phyloP scores from a whole-genome alignment of 768 basidiomycete species.

The Suillus ampliporus region DNA sequence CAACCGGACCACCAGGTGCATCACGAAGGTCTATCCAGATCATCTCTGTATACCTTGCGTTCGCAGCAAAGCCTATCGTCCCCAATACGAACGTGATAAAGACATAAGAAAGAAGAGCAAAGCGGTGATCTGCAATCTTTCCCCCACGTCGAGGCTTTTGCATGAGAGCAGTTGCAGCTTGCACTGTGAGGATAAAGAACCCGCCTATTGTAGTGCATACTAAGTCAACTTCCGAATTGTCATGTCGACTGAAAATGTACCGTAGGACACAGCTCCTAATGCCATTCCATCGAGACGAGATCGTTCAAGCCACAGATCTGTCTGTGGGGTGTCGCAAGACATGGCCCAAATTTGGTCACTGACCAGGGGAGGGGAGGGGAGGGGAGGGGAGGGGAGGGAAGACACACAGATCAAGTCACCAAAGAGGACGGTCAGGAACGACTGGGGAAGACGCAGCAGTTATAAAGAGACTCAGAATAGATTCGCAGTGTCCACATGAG shows the following conservation, averaged over 20 bases:
- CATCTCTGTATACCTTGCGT: conserved; percentile 36
- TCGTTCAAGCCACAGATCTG: conserved; percentile 6
- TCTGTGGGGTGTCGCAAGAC: background rate
- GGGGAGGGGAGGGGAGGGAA: background rate
- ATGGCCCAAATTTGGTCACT: background rate
- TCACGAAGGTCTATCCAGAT: conserved; percentile 39
- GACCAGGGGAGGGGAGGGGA: background rate
- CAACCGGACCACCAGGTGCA: conserved; percentile 16
- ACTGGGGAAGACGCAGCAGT: background rate
- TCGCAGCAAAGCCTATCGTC: conserved; percentile 33
- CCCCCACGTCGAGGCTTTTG: conserved; percentile 9
- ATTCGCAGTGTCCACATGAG: background rate
- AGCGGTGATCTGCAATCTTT: conserved; percentile 8
- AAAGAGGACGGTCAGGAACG: background rate
- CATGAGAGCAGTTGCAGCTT: conserved; percentile 18
- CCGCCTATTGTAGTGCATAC: conserved; percentile 21
- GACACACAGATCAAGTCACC: background rate
- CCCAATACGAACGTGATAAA: conserved; percentile 32
- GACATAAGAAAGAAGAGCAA: conserved; percentile 24
- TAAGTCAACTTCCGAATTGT: background rate
- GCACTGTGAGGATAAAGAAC: conserved; percentile 25
- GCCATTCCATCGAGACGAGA: conserved; percentile 13
- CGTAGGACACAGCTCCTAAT: conserved; percentile 14
- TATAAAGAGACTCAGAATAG: background rate
- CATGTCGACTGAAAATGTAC: background rate